These are phyloP conservation scores for Trichoderma atroviride DNA, from an alignment of 2,329 filamentous ascomycete species.

Conservation along the genomic window DNA sequence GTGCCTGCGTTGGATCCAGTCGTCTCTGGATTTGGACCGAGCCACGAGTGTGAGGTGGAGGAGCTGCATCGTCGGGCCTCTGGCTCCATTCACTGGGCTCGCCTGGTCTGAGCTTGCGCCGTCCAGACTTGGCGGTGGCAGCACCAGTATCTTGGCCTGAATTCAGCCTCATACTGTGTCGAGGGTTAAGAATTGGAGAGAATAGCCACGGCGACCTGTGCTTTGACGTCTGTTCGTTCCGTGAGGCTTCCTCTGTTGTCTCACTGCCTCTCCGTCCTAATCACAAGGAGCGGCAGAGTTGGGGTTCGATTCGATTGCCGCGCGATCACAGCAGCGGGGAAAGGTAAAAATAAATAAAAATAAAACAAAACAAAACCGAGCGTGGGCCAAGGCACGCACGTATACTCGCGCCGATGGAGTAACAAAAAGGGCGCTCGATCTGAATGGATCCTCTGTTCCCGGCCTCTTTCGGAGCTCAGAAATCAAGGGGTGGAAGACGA, in stretches of 20 bases:
- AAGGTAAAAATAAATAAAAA: background rate
- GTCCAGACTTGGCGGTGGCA: slow-evolving; percentile 35
- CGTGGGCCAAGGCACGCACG: slow-evolving; percentile 1
- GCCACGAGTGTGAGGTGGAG: slow-evolving; percentile 36
- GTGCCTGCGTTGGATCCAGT: slow-evolving; percentile 20
- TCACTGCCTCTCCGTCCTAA: background rate
- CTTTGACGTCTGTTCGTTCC: background rate
- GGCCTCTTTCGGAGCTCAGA: background rate
- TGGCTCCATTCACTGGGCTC: slow-evolving; percentile 28
- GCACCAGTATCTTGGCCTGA: slow-evolving; percentile 38
- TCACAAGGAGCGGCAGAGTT: slow-evolving; percentile 11
- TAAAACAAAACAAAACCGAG: background rate
- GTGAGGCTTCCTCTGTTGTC: background rate
- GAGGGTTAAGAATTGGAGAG: background rate
- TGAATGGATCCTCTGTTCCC: background rate
- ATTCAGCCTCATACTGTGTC: slow-evolving; percentile 36
- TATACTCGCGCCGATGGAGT: background rate
- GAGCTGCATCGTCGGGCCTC: slow-evolving; percentile 34
- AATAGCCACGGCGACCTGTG: background rate
- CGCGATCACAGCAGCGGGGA: slow-evolving; percentile 10
- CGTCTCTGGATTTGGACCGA: slow-evolving; percentile 38
- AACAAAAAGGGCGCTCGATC: slow-evolving; percentile 12
- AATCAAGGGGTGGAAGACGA: background rate
- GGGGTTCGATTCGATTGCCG: slow-evolving; percentile 18
- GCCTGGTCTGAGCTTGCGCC: slow-evolving; percentile 34